phyloP scores from a whole-genome alignment of 345 rosid species.

The Euphorbia pulcherrima region DNA sequence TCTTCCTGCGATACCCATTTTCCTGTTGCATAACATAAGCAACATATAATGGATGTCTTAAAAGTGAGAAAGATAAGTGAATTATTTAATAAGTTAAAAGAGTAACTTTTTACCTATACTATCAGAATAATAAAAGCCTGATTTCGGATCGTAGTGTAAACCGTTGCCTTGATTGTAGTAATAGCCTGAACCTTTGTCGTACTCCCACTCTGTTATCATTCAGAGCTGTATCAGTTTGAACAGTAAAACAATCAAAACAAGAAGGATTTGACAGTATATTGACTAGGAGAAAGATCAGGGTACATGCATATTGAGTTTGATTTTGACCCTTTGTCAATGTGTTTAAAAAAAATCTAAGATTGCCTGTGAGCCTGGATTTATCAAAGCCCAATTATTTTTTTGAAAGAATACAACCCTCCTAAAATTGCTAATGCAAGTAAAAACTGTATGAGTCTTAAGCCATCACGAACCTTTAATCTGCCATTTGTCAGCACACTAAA shows the following conservation, averaged over 20 bases:
- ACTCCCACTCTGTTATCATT: conserved; percentile 65
- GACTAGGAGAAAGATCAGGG: not conserved
- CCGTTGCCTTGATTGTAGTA: conserved; percentile 54
- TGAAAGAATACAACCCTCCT: not conserved
- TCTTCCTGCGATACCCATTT: conserved; percentile 83
- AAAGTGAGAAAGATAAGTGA: conserved; percentile 3
- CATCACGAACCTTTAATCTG: not conserved
- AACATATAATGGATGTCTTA: conserved; percentile 1
- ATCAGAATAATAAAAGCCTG: conserved; percentile 85
- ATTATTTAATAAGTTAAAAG: not conserved
- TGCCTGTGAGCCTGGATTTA: not conserved
- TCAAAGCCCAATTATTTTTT: not conserved
- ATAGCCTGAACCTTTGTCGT: conserved; percentile 65
- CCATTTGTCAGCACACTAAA: not conserved
- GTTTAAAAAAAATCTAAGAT: not conserved
- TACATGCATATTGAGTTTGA: not conserved
- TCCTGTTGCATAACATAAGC: conserved; percentile 48
- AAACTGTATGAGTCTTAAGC: not conserved
- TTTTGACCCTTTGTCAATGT: not conserved
- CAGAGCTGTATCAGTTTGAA: conserved; percentile 37
- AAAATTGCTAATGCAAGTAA: not conserved
- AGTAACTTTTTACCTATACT: conserved; percentile 48
- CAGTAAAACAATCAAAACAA: conserved; percentile 25
- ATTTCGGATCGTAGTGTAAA: conserved; percentile 68
- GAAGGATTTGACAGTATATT: not conserved